Percentiles rank a stretch among this genome's conserved stretches.
These are phyloP conservation scores for Golubevia sp. DNA, from an alignment of 1,284 basidiomycete genomes.

Conservation along the genomic window DNA sequence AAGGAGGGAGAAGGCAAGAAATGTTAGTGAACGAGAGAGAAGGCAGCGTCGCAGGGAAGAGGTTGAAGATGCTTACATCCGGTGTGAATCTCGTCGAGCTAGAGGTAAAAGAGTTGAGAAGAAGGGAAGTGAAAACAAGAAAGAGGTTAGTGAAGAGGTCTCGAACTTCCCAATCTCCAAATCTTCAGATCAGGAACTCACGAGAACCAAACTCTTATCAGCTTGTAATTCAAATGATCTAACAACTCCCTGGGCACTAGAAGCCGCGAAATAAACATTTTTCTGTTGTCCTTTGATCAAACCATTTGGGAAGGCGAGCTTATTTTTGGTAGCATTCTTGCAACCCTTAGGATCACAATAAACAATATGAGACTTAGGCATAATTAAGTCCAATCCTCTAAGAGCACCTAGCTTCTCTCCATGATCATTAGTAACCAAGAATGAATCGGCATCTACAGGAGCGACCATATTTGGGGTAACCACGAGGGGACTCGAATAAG, in stretches of 20 bases:
- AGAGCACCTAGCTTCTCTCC: conserved; percentile 18
- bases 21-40: too few species aligned
- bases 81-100: too few species aligned
- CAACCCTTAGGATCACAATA: conserved; percentile 37
- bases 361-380: conserved; percentile 12
- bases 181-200: too few species aligned
- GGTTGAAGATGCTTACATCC: too few species aligned
- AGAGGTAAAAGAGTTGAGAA: not conserved
- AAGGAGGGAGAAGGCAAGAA: too few species aligned
- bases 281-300: conserved; percentile 8
- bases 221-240: conserved; percentile 32
- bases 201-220: conserved; percentile 15
- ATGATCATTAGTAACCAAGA: conserved; percentile 49
- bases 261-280: conserved; percentile 23
- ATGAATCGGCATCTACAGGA: conserved; percentile 36
- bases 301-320: conserved; percentile 33
- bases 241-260: conserved; percentile 21
- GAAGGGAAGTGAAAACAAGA: not conserved
- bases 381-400: conserved; percentile 8
- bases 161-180: too few species aligned
- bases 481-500: conserved; percentile 20
- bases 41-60: too few species aligned
- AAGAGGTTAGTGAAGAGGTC: too few species aligned
- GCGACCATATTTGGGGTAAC: conserved; percentile 49
- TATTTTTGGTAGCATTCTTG: conserved; percentile 27